Percentiles rank a stretch among this genome's conserved stretches.
Evolutionary conservation across 176 grass and related monocot genomes (phyloP).

Genomic region (Neostapfia colusana): DNA sequence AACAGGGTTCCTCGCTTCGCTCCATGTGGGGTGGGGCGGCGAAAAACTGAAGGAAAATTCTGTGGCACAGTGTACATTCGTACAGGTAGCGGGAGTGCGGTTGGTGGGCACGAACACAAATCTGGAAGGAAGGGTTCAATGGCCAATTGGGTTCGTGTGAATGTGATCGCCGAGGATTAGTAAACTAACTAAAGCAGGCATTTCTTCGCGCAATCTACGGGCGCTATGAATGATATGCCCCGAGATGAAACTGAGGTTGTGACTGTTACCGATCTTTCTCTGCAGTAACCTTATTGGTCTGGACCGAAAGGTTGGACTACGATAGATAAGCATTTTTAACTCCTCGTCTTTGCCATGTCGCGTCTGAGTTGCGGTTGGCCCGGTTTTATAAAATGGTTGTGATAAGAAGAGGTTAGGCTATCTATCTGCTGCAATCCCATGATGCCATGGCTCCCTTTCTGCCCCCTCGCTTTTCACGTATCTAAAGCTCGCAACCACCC

Average conservation of each 20-base stretch:
- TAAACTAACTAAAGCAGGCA: neutral
- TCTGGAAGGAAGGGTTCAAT: constrained; percentile 16
- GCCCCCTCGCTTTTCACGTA: constrained; percentile 14
- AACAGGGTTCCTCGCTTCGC: constrained; percentile 1
- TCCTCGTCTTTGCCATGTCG: neutral
- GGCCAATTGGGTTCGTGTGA: constrained; percentile 9
- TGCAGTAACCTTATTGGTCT: neutral
- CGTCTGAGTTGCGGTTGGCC: neutral
- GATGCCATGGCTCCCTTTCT: constrained; percentile 6
- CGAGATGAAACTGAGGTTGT: neutral
- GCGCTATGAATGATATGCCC: neutral
- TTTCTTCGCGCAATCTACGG: neutral
- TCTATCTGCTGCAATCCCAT: neutral
- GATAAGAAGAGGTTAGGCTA: neutral
- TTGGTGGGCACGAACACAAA: constrained; percentile 26
- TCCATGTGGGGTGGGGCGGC: neutral
- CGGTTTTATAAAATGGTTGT: constrained; percentile 14
- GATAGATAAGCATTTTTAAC: neutral
- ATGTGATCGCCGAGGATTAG: neutral
- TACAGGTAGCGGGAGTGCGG: neutral
- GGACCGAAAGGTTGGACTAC: constrained; percentile 5
- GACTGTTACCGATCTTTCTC: neutral
- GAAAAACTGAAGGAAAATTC: neutral
- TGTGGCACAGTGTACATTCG: neutral
- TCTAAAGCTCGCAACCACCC: constrained; percentile 11